phyloP scores from a whole-genome alignment of 192 early-diverging fungal species.

The Entophlyctis luteolus region DNA sequence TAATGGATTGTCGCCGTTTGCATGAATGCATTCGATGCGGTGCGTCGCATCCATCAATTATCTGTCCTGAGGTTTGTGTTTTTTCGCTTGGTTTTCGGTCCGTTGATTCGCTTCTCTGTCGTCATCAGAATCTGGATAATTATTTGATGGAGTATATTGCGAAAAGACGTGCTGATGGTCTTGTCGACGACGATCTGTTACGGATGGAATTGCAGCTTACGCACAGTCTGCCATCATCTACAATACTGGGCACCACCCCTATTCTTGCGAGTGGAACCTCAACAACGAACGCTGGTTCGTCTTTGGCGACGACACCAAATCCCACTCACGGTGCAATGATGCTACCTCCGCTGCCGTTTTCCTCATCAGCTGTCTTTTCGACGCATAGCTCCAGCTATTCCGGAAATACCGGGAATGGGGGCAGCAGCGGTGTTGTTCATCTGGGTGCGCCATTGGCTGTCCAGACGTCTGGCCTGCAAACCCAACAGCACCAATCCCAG shows the following conservation, averaged over 20 bases:
- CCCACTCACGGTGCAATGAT: not conserved
- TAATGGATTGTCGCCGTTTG: constrained; percentile 30
- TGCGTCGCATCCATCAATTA: constrained; percentile 29
- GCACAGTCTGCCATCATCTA: constrained; percentile 1
- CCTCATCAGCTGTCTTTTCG: not conserved
- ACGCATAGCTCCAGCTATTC: not conserved
- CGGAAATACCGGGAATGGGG: not conserved
- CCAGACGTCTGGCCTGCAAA: not conserved
- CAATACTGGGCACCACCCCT: not conserved
- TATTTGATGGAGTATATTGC: constrained; percentile 27
- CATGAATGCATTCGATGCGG: constrained; percentile 36
- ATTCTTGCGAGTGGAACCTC: not conserved
- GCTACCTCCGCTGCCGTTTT: constrained; percentile 13
- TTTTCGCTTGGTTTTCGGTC: no score
- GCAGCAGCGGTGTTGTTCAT: not conserved
- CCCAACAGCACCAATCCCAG: not conserved
- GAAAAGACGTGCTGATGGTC: constrained; percentile 24
- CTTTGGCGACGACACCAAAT: not conserved
- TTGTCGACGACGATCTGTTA: constrained; percentile 10
- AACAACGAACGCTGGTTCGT: not conserved
- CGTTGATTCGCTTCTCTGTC: no score
- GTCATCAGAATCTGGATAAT: constrained; percentile 25
- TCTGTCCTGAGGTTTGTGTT: constrained; percentile 34
- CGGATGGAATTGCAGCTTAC: constrained; percentile 26
- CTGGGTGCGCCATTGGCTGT: not conserved